phyloP scores from a whole-genome alignment of 78 protist species.

The Cyanophora paradoxa region DNA sequence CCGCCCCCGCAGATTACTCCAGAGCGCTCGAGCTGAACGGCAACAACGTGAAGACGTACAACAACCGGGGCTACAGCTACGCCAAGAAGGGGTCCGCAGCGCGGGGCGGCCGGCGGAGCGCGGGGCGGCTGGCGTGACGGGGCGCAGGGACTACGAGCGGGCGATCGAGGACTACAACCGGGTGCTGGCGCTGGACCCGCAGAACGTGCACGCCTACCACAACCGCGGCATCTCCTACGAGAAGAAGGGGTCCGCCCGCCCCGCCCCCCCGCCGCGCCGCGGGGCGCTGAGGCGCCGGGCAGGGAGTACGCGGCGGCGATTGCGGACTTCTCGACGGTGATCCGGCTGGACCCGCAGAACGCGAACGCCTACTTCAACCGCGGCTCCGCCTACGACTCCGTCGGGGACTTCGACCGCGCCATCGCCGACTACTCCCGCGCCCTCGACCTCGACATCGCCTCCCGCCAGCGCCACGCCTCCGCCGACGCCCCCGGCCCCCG shows the following conservation, averaged over 20 bases:
- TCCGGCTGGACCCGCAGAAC: conserved; percentile 31
- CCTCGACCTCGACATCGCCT: conserved; percentile 22
- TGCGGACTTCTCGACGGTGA: conserved; percentile 7
- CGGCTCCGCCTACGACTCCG: conserved; percentile 44
- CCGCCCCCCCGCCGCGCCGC: no score
- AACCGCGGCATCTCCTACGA: conserved; percentile 58
- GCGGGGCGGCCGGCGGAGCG: not conserved
- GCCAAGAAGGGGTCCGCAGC: conserved; percentile 47
- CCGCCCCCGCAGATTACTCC: no score
- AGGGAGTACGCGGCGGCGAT: conserved; percentile 15
- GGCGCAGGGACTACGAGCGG: not conserved
- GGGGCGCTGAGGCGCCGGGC: not conserved
- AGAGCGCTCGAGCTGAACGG: conserved; percentile 12
- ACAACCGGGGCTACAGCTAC: conserved; percentile 47
- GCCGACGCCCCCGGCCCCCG: no score
- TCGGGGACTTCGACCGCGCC: conserved; percentile 47
- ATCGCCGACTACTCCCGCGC: conserved; percentile 54
- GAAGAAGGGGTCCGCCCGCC: not conserved
- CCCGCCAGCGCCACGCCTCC: no score
- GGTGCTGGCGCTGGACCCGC: conserved; percentile 38
- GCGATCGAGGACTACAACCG: conserved; percentile 39
- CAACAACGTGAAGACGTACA: conserved; percentile 31
- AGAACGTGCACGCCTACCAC: conserved; percentile 44
- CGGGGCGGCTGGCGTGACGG: not conserved
- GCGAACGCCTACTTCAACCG: conserved; percentile 51